Evolutionary conservation across 2,329 filamentous ascomycete species (phyloP).

Genomic region (Colletotrichum truncatum): DNA sequence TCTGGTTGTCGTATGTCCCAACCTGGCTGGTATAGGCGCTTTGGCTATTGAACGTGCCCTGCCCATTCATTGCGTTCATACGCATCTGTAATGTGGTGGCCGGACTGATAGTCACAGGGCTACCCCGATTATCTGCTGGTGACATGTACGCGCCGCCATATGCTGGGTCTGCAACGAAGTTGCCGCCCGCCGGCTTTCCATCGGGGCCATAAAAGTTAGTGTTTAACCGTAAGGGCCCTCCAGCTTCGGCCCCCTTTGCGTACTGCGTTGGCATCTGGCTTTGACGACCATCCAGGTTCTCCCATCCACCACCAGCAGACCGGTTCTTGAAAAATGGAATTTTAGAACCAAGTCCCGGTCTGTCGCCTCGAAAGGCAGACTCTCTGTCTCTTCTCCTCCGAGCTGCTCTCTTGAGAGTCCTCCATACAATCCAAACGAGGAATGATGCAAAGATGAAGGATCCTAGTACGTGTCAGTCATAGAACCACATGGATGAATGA

Average conservation of each 20-base stretch:
- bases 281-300: conserved; percentile 39
- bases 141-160: conserved; percentile 23
- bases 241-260: conserved; percentile 35
- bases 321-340: conserved; percentile 48
- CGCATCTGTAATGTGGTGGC: conserved; percentile 17
- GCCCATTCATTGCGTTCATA: conserved; percentile 11
- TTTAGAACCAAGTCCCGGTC: conserved; percentile 38
- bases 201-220: conserved; percentile 36
- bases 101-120: conserved; percentile 25
- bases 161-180: not conserved
- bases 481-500: too few relatives aligned
- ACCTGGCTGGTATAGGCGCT: conserved; percentile 9
- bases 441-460: conserved; percentile 55
- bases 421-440: conserved; percentile 55
- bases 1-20: conserved; percentile 12
- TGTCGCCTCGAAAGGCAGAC: conserved; percentile 33
- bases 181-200: conserved; percentile 1
- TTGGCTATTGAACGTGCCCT: conserved; percentile 16
- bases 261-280: conserved; percentile 29
- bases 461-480: conserved; percentile 39
- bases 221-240: conserved; percentile 32
- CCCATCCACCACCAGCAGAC: conserved; percentile 42
- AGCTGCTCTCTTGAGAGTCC: conserved; percentile 48
- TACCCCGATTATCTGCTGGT: conserved; percentile 19
- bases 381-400: conserved; percentile 39